Base-by-base conservation (phyloP, 306 rosid genomes). In the Trifolium repens region DNA sequence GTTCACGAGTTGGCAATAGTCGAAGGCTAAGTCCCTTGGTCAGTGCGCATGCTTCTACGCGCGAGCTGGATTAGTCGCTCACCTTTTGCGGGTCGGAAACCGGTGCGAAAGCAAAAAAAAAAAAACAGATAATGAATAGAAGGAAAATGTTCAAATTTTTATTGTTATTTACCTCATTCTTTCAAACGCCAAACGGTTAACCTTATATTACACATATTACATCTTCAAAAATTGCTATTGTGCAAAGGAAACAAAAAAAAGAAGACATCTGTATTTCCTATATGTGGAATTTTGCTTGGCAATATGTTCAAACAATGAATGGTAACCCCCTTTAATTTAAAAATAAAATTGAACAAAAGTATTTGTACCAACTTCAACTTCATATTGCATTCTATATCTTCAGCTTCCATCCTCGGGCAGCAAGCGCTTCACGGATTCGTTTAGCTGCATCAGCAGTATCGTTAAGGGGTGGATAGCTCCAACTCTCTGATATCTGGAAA, bases 391-490 rank as follows among this genome's bases (percentile, higher is more conserved):
- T 73, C 78, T 84, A 93, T 42, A 87, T 78, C 76, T 89, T 96
- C 86, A 94, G 63, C 79, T 91, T 88, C 98, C 98, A 94, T 67
- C 98, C 97, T 40, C 90, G 94, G 67, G 89, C 89, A 7, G 91
- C 91, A 64, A 94, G 91, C 16, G 87, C 88, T 77, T 87, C 87
- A 58, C 69, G 93, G 68, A 94, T 97, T 80, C 76, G 87, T 72
- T 80, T 82, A 26, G 96, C 97, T 37, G 96, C 97, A 81, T 91
- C 88, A 2, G 91, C 93, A 12, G 97, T 91, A 78, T 91, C 98
- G 34, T 79, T 87, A 30, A 94, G 92, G 13, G 97, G 98, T 19
- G 97, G 98, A 82, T 91, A 94, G 78, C 98, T 94, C 98, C 98
- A 94, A 84, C 91, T 94, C 77, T 94, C 97, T 3, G 93, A 83